Percentiles rank a stretch among this genome's conserved stretches.
phyloP scores from a whole-genome alignment of 257 asterid species.

The Solanum piurae region DNA sequence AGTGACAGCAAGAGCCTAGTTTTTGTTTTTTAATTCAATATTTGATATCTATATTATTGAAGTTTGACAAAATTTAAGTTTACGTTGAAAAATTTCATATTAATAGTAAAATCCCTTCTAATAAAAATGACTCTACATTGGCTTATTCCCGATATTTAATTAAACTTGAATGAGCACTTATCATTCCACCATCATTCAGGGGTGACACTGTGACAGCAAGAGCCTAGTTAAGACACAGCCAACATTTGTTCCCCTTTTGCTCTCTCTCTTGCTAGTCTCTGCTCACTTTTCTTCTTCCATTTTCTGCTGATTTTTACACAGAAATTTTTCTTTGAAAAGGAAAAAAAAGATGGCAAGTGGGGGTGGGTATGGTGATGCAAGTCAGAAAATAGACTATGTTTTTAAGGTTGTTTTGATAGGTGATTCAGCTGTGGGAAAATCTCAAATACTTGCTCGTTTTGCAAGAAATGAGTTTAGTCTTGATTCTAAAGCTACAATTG shows the following conservation, averaged over 20 bases:
- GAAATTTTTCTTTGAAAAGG: neutral
- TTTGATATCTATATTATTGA: no score
- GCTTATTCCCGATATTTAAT: no score
- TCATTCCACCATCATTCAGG: fast-evolving
- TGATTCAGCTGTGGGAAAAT: conserved; percentile 81
- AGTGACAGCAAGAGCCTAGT: neutral
- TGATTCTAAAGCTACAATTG: conserved; percentile 80
- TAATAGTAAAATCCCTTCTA: no score
- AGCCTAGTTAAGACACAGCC: neutral
- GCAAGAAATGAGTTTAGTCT: conserved; percentile 74
- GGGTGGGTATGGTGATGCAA: conserved; percentile 38
- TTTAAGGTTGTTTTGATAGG: conserved; percentile 81
- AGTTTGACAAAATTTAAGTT: no score
- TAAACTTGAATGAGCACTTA: no score
- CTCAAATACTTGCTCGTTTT: conserved; percentile 66
- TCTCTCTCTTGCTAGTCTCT: neutral
- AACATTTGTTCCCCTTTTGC: neutral
- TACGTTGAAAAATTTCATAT: no score
- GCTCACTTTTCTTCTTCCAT: neutral
- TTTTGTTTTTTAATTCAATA: neutral
- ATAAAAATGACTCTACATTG: no score
- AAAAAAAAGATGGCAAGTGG: conserved; percentile 18
- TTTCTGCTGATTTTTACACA: neutral
- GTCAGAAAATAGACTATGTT: conserved; percentile 62
- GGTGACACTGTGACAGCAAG: neutral